A percentile compares a stretch with the other conserved stretches of the same genome.
Conservation (phyloP, 2,329 filamentous ascomycete species). For the Gnomoniopsis sp. region DNA sequence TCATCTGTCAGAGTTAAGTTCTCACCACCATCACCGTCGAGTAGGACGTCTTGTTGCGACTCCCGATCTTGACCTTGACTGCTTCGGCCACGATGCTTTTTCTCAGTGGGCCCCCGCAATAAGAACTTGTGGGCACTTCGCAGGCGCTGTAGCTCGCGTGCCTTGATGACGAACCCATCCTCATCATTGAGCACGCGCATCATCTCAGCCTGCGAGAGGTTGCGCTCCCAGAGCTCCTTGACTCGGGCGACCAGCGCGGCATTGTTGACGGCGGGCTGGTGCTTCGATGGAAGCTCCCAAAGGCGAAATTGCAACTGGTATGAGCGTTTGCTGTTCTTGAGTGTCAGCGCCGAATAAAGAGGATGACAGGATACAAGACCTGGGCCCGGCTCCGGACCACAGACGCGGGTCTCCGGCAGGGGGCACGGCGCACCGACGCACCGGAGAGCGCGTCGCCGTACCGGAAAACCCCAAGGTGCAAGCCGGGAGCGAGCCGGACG, state of each 20-base stretch:
- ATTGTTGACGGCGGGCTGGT: constrained; percentile 70
- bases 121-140: constrained; percentile 67
- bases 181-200: constrained; percentile 65
- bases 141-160: constrained; percentile 67
- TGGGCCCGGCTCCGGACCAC: neutral
- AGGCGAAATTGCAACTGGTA: constrained; percentile 73
- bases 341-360: neutral
- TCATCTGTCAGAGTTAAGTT: neutral
- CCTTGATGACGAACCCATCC: constrained; percentile 67
- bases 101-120: constrained; percentile 55
- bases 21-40: neutral
- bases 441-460: neutral
- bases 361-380: neutral
- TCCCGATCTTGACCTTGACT: neutral
- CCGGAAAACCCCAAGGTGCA: neutral
- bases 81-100: constrained; percentile 18
- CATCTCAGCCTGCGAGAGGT: constrained; percentile 71
- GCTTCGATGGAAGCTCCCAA: constrained; percentile 77
- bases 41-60: neutral
- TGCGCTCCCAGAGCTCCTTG: constrained; percentile 74
- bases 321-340: constrained; percentile 62
- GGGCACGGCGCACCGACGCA: constrained; percentile 12
- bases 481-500: constrained; percentile 18
- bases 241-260: constrained; percentile 63
- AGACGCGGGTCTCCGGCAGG: constrained; percentile 7